Conservation (phyloP, 257 asterid species). For the Solanum arcanum region DNA sequence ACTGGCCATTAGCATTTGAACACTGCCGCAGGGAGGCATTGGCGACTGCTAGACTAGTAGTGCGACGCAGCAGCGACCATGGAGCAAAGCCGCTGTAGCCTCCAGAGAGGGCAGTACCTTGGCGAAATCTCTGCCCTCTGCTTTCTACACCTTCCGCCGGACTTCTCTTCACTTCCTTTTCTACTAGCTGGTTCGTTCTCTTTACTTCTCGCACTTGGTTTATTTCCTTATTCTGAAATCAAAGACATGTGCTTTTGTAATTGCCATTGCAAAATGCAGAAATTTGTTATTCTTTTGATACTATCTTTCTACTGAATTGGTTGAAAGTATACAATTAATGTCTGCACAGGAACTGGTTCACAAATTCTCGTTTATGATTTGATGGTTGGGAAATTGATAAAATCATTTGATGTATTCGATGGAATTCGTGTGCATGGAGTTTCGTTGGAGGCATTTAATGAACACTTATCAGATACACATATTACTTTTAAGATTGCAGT, state of each 20-base stretch:
- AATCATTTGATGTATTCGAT: constrained; percentile 61
- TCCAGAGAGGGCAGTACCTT: constrained; percentile 55
- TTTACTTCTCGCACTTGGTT: background rate
- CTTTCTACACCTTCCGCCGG: constrained; percentile 60
- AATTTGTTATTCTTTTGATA: background rate
- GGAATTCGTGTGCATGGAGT: constrained; percentile 96
- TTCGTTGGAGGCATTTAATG: constrained; percentile 23
- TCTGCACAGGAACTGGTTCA: constrained; percentile 75
- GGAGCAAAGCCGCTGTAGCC: constrained; percentile 22
- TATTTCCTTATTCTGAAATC: background rate
- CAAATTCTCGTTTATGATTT: constrained; percentile 61
- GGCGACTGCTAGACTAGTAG: background rate
- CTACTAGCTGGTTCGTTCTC: constrained; percentile 66
- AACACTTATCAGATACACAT: constrained; percentile 6
- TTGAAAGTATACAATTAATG: background rate
- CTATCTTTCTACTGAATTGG: background rate
- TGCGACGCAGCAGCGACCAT: background rate
- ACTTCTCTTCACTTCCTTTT: constrained; percentile 43
- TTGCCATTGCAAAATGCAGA: background rate
- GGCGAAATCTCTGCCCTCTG: constrained; percentile 94
- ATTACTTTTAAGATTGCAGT: constrained; percentile 35
- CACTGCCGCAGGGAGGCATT: background rate
- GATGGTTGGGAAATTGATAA: constrained; percentile 24
- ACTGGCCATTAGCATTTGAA: background rate
- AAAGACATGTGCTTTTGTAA: background rate